These are phyloP conservation scores for Aegilops bicornis DNA, from an alignment of 176 grass and related monocot species.

Conservation along the genomic window DNA sequence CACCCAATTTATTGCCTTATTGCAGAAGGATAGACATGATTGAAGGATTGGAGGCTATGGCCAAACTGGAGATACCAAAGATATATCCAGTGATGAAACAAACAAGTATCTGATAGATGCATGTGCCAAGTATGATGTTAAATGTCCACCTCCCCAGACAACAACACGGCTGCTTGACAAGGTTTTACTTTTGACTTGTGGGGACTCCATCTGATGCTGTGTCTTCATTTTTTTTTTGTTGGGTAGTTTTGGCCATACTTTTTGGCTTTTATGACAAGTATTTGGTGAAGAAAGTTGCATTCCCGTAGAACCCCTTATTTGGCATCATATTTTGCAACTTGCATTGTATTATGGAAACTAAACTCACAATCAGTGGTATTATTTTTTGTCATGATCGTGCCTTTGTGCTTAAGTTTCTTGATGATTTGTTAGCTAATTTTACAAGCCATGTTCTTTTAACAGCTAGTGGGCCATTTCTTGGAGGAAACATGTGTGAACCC, in stretches of 20 bases:
- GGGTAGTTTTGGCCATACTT: not conserved
- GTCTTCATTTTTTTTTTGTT: not conserved
- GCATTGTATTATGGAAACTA: not conserved
- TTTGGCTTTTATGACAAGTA: not conserved
- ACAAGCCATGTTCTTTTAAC: not conserved
- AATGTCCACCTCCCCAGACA: conserved; percentile 92
- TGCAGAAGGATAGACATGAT: conserved; percentile 95
- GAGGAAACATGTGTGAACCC: conserved; percentile 89
- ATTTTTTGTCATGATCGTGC: not conserved
- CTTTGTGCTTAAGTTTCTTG: not conserved
- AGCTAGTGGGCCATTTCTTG: conserved; percentile 96
- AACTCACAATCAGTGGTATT: not conserved
- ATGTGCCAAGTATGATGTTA: conserved; percentile 83
- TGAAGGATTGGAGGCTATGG: conserved; percentile 67
- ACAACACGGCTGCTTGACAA: conserved; percentile 94
- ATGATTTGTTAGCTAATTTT: conserved; percentile 14
- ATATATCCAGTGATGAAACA: conserved; percentile 77
- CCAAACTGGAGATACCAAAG: conserved; percentile 76
- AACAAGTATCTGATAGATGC: conserved; percentile 76
- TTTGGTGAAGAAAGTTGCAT: conserved; percentile 7
- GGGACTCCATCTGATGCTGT: not conserved
- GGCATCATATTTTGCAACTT: not conserved
- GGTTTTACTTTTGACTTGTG: conserved; percentile 47
- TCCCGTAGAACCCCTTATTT: not conserved
- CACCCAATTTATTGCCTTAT: conserved; percentile 6